Base-by-base conservation (phyloP, 805 yeast genomes). In the Pichia membranifaciens region DNA sequence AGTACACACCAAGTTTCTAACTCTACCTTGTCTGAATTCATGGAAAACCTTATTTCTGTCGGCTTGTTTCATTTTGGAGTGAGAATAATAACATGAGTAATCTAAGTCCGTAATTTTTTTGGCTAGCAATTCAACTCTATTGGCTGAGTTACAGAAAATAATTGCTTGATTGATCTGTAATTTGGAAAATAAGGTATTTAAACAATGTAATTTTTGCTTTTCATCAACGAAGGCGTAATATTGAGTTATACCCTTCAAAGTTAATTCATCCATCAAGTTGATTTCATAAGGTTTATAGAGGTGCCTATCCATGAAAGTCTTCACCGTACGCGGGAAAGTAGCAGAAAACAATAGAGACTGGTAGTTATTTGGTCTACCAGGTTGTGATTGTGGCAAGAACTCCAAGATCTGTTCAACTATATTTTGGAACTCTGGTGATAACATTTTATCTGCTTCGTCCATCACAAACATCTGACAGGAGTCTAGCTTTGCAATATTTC, bases 361-460 rank as follows among this genome's bases (percentile, higher is more conserved):
- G 54, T 82, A 83, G 53, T 75, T 77, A 49, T 72, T 61, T 37
- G 62, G 64, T 41, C 55, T 54, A 32, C 54, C 41, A 58, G 73
- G 66, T 17, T 58, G 21, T 29, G 56, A 58, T 42, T 60, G 51
- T 31, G 97, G 96, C 76, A 91, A 81, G 61, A 84, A 87, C 39
- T 74, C 73, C 58, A 93, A 74, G 52, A 91, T 85, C 65, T 87
- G 95, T 65, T 87, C 95, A 54, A 91, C 87, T 48, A 90, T 82
- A 32, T 79, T 78, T 56, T 85, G 84, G 68, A 93, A 93, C 61
- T 93, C 99, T 57, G 87, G 81, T 34, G 93, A 81, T 51, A 93
- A 77, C 85, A 93, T 87, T 68, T 93, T 93, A 69, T 93, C 99
- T 49, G 99, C 99, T 74, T 93, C 99, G 68, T 93, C 99, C 97